Evolutionary conservation across 2,329 filamentous ascomycete genomes (phyloP).

Genomic region (Thielaviopsis populi): DNA sequence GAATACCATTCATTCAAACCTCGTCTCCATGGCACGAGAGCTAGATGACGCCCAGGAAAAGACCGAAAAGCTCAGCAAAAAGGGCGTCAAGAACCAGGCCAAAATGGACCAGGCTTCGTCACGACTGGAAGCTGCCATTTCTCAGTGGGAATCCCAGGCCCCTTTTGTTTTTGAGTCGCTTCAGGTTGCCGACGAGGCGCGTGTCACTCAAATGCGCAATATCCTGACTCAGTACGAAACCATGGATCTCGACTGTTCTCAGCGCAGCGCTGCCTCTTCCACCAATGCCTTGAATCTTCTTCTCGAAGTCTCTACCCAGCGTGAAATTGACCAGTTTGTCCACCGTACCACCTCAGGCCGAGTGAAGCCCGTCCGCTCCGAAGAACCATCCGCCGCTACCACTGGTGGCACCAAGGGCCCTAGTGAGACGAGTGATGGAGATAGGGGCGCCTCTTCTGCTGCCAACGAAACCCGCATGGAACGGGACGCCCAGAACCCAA

Average conservation of each 20-base stretch:
- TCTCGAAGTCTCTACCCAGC: constrained; percentile 71
- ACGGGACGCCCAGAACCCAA: background rate
- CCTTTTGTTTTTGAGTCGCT: constrained; percentile 90
- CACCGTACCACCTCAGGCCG: constrained; percentile 31
- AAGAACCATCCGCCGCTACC: constrained; percentile 18
- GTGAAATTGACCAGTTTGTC: constrained; percentile 67
- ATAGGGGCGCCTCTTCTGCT: background rate
- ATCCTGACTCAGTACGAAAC: constrained; percentile 86
- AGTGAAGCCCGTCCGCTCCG: constrained; percentile 16
- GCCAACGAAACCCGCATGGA: background rate
- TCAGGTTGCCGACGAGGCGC: constrained; percentile 76
- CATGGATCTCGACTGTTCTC: constrained; percentile 75
- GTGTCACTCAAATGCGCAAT: constrained; percentile 80
- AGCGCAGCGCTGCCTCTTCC: constrained; percentile 56
- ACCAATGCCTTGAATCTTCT: constrained; percentile 69
- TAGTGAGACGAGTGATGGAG: no score
- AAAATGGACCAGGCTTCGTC: constrained; percentile 63
- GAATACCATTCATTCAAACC: constrained; percentile 64
- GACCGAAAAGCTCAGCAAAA: constrained; percentile 67
- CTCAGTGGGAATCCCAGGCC: constrained; percentile 87
- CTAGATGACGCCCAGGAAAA: constrained; percentile 73
- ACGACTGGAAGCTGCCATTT: constrained; percentile 60
- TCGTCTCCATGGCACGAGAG: constrained; percentile 66
- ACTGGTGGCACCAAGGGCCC: constrained; percentile 2
- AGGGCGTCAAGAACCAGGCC: constrained; percentile 59